Base-by-base conservation (phyloP, 306 rosid genomes). In the Ammopiptanthus mongolicus region DNA sequence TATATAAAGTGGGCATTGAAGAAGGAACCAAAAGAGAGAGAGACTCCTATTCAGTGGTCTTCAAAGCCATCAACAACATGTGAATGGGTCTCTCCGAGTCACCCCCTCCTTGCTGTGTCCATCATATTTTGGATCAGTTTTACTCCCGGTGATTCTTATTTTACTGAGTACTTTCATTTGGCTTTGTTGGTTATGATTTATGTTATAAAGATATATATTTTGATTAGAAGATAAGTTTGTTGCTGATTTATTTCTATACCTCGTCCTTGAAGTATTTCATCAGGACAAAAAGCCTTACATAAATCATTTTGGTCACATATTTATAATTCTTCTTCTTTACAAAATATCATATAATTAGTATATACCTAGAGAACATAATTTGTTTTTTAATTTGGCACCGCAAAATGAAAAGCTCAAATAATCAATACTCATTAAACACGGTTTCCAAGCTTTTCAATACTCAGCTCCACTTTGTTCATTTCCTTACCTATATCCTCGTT, bases 401-500 rank as follows among this genome's bases (percentile, higher is more conserved):
- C 7, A 74, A 44, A 65, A 90, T 84, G 92, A 85, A 77, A 78
- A 62, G 51, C 12, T 13, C 78, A 69, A 77, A 53, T 73, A 41
- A 60, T n/a, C 87, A 84, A 29, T 78, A 58, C 81, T 71, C 79
- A 14, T 22, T 73, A 28, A 81, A 42, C 65, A 39, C 86, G 2
- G 46, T 88, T 59, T 61, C 89, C 21, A 92, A 79, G 73, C 2
- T 69, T 4, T 75, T 82, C 71, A 79, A 70, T 61, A 15, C 13
- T 64, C 96, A 85, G 28, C 36, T 70, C 14, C 86, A 85, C 61
- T 74, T 85, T 70, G 31, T 84, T 22, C 78, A 69, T 36, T 29
- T 84, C 51, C 81, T 92, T 0, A 51, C 85, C 3, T 83, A 69
- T 77, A 6, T 84, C 62, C 39, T 88, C 4, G 77, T 88, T 61